Evolutionary conservation across 164 flowering plant species (phyloP).

Genomic region (Platanus orientalis): DNA sequence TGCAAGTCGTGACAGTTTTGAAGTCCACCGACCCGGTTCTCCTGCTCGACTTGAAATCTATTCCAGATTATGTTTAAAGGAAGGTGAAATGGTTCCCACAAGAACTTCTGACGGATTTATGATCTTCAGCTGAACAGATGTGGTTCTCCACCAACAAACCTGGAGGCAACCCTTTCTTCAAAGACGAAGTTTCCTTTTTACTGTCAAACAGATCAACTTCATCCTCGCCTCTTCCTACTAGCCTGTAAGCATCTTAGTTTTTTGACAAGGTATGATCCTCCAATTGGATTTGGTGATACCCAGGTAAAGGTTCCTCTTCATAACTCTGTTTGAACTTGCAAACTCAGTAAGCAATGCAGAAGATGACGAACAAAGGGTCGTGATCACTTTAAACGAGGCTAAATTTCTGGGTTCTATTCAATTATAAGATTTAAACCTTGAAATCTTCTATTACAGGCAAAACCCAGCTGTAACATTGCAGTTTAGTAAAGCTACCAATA

Average conservation of each 20-base stretch:
- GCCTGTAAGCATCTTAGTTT: constrained; percentile 47
- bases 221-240: constrained; percentile 23
- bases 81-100: constrained; percentile 33
- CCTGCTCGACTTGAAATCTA: constrained; percentile 45
- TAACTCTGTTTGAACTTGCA: too few relatives aligned
- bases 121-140: constrained; percentile 51
- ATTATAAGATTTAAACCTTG: background rate
- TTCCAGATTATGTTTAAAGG: constrained; percentile 40
- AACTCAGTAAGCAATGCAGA: constrained; percentile 9
- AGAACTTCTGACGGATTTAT: constrained; percentile 38
- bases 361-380: background rate
- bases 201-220: constrained; percentile 27
- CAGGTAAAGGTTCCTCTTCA: too few relatives aligned
- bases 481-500: too few relatives aligned
- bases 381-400: background rate
- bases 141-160: constrained; percentile 29
- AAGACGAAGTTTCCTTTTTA: constrained; percentile 31
- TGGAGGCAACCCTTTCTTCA: constrained; percentile 34
- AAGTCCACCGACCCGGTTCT: constrained; percentile 56
- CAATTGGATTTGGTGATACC: constrained; percentile 47
- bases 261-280: constrained; percentile 36
- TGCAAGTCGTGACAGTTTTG: constrained; percentile 54
- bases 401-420: background rate
- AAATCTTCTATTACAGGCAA: background rate
- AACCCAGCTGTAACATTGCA: background rate